phyloP scores from a whole-genome alignment of 352 stramenopile species.

The Pythium chondricola region DNA sequence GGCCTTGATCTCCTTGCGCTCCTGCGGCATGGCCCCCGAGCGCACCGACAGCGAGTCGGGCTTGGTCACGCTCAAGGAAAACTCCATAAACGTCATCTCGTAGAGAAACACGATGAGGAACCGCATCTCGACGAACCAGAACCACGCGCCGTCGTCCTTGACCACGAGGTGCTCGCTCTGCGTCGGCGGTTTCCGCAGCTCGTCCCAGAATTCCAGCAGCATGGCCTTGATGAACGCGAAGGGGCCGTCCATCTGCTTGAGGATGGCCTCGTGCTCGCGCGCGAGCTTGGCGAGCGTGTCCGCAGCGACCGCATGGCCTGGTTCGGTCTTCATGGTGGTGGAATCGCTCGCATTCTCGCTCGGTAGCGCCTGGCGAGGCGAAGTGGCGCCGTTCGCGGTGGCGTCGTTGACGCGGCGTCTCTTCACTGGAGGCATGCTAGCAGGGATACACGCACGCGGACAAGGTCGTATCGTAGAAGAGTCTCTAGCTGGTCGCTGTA shows the following conservation, averaged over 20 bases:
- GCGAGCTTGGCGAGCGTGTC: constrained; percentile 1
- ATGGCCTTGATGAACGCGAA: constrained; percentile 55
- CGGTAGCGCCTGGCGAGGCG: not conserved
- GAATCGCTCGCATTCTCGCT: no score
- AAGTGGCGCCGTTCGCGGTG: not conserved
- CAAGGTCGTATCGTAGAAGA: no score
- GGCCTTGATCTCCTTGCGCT: constrained; percentile 46
- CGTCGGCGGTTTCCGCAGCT: constrained; percentile 43
- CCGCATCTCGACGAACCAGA: constrained; percentile 80
- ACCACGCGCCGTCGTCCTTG: constrained; percentile 58
- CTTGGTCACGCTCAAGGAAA: constrained; percentile 78
- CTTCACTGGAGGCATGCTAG: constrained; percentile 17
- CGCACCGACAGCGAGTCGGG: constrained; percentile 55
- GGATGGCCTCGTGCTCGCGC: constrained; percentile 11
- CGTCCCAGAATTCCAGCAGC: constrained; percentile 62
- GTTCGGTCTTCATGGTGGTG: no score
- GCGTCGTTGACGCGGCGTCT: constrained; percentile 14
- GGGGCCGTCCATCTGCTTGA: constrained; percentile 12
- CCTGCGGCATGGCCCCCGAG: constrained; percentile 4
- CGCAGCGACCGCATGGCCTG: no score
- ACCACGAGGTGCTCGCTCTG: constrained; percentile 30
- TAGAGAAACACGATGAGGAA: constrained; percentile 80
- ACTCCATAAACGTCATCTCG: constrained; percentile 84
- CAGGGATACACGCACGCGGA: no score
- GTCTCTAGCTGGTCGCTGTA: no score